A percentile compares a stretch with the other conserved stretches of the same genome.
phyloP scores from a whole-genome alignment of 2,329 filamentous ascomycete genomes.

The Penicillium sp. region DNA sequence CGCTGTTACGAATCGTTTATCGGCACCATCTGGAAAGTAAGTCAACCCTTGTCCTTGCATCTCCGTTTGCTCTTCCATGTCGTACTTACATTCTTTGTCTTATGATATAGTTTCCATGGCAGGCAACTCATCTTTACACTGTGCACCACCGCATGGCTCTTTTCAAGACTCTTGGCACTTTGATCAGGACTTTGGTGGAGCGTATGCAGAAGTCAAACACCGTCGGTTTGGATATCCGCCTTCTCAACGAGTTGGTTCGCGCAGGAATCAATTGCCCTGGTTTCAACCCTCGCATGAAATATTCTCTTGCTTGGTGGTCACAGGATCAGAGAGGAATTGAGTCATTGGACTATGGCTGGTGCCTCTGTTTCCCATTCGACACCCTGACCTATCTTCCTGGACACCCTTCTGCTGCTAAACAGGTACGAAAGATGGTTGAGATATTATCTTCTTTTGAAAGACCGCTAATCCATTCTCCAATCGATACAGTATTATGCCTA shows the following conservation, averaged over 20 bases:
- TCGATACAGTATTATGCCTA: conserved; percentile 9
- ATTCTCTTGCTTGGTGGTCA: conserved; percentile 17
- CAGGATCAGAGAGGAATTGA: background rate
- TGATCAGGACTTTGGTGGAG: conserved; percentile 69
- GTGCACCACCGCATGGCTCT: conserved; percentile 48
- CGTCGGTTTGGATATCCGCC: conserved; percentile 40
- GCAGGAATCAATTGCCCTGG: conserved; percentile 43
- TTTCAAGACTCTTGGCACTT: conserved; percentile 47
- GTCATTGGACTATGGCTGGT: background rate
- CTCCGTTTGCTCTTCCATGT: background rate
- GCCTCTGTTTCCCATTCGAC: conserved; percentile 40
- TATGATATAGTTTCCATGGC: conserved; percentile 51
- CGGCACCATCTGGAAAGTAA: conserved; percentile 51
- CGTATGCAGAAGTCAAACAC: conserved; percentile 49
- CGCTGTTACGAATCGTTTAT: conserved; percentile 55
- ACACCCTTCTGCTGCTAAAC: conserved; percentile 20
- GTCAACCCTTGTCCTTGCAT: background rate
- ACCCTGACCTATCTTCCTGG: conserved; percentile 29
- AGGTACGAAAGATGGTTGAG: conserved; percentile 24
- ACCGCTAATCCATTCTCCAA: conserved; percentile 1
- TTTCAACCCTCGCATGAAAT: conserved; percentile 47
- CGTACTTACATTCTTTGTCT: conserved; percentile 4
- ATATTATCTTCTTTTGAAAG: background rate
- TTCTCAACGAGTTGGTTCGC: conserved; percentile 41
- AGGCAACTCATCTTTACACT: conserved; percentile 44